A percentile compares a stretch with the other conserved stretches of the same genome.
Evolutionary conservation across 2,329 filamentous ascomycete genomes (phyloP).

Genomic region (Claviceps quebecensis): DNA sequence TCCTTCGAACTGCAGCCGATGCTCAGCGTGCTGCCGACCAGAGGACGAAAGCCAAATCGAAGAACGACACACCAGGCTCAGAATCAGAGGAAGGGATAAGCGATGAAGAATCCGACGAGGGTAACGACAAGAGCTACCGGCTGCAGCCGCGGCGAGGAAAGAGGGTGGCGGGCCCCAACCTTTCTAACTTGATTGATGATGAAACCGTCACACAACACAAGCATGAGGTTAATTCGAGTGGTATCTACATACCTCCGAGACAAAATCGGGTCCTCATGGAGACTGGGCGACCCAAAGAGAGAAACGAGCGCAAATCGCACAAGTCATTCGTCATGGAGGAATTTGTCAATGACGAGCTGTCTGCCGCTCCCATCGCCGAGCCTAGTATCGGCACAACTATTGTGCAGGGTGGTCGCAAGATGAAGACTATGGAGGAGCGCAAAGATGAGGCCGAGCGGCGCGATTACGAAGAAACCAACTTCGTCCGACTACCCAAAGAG

Average conservation of each 20-base stretch:
- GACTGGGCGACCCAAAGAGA: conserved; percentile 46
- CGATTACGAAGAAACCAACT: conserved; percentile 86
- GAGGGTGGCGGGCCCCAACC: conserved; percentile 18
- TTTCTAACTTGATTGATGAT: conserved; percentile 20
- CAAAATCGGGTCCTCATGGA: conserved; percentile 82
- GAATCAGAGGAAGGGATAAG: conserved; percentile 20
- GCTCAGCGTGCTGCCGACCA: conserved; percentile 32
- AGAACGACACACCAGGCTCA: conserved; percentile 8
- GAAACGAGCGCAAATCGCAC: conserved; percentile 44
- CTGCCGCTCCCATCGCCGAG: conserved; percentile 64
- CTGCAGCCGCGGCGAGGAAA: conserved; percentile 8
- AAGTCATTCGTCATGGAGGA: conserved; percentile 84
- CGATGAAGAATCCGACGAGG: conserved; percentile 14
- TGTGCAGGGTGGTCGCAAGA: conserved; percentile 59
- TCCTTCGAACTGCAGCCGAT: conserved; percentile 75
- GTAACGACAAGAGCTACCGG: background rate
- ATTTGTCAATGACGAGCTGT: conserved; percentile 76
- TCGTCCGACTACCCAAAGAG: conserved; percentile 70
- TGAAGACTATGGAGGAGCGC: conserved; percentile 64
- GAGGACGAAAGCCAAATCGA: conserved; percentile 13
- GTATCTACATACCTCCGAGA: conserved; percentile 77
- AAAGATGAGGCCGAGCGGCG: conserved; percentile 64
- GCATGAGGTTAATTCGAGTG: conserved; percentile 33
- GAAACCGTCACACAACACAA: conserved; percentile 14
- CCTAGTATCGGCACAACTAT: conserved; percentile 91